Evolutionary conservation across 2,329 filamentous ascomycete genomes (phyloP).

Genomic region (Seiridium unicorne): DNA sequence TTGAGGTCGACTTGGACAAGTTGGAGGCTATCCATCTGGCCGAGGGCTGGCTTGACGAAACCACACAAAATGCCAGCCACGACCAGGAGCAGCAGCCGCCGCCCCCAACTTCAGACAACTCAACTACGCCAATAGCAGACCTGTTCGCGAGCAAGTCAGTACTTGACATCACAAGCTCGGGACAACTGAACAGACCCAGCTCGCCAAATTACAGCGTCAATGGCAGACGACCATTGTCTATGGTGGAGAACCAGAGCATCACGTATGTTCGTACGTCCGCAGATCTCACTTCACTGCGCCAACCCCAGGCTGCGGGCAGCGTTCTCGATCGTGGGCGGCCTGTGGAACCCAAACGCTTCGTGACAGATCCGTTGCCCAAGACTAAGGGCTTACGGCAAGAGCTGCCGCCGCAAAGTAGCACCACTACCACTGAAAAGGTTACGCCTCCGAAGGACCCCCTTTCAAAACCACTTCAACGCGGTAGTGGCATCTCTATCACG

Average conservation of each 20-base stretch:
- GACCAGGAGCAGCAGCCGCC: background rate
- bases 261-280: background rate
- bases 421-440: background rate
- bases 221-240: slow-evolving; percentile 9
- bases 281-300: slow-evolving; percentile 2
- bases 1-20: slow-evolving; percentile 13
- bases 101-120: background rate
- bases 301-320: slow-evolving; percentile 3
- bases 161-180: background rate
- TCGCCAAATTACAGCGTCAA: background rate
- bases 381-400: background rate
- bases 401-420: background rate
- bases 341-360: slow-evolving; percentile 9
- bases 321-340: slow-evolving; percentile 14
- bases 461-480: background rate
- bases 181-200: background rate
- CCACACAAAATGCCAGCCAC: background rate
- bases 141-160: slow-evolving; percentile 8
- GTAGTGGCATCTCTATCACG: background rate
- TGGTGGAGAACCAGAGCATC: slow-evolving; percentile 3
- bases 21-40: slow-evolving; percentile 9
- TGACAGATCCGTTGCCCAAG: slow-evolving; percentile 5
- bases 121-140: slow-evolving; percentile 12
- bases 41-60: slow-evolving; percentile 12
- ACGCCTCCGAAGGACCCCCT: background rate